Evolutionary conservation across 257 asterid genomes (phyloP).

Genomic region (Misopates orontium): DNA sequence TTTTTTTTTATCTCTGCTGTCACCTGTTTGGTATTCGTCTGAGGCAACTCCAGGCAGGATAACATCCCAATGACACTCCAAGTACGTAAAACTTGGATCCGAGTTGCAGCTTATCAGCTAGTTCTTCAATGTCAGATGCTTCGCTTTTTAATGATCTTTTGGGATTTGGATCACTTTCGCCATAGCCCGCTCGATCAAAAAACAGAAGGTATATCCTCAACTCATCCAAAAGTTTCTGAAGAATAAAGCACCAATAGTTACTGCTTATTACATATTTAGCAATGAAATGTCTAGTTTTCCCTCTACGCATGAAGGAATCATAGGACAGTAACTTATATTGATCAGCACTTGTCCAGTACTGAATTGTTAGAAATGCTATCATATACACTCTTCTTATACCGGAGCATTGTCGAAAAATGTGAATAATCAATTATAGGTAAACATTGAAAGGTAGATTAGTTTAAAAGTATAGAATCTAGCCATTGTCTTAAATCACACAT

Average conservation of each 20-base stretch:
- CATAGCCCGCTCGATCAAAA: constrained; percentile 92
- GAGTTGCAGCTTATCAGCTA: constrained; percentile 69
- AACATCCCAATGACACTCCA: constrained; percentile 84
- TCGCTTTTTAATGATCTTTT: constrained; percentile 69
- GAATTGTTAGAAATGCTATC: no score
- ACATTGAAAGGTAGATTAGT: no score
- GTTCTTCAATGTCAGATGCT: constrained; percentile 79
- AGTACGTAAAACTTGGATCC: constrained; percentile 67
- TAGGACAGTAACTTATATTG: not conserved
- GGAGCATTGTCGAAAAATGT: no score
- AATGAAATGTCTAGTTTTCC: not conserved
- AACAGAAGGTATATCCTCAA: constrained; percentile 52
- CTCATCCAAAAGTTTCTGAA: constrained; percentile 66
- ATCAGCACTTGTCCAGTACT: not conserved
- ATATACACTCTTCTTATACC: no score
- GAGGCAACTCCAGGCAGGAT: constrained; percentile 65
- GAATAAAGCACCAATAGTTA: constrained; percentile 19
- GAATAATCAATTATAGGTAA: no score
- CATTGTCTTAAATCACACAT: constrained; percentile 9
- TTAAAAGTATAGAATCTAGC: not conserved
- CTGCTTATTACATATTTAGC: constrained; percentile 3
- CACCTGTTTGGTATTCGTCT: constrained; percentile 81
- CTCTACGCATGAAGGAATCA: not conserved
- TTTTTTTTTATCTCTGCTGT: not conserved
- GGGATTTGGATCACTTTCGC: constrained; percentile 90